Evolutionary conservation across 805 yeast species (phyloP).

Genomic region (Ascoidea rubescens): DNA sequence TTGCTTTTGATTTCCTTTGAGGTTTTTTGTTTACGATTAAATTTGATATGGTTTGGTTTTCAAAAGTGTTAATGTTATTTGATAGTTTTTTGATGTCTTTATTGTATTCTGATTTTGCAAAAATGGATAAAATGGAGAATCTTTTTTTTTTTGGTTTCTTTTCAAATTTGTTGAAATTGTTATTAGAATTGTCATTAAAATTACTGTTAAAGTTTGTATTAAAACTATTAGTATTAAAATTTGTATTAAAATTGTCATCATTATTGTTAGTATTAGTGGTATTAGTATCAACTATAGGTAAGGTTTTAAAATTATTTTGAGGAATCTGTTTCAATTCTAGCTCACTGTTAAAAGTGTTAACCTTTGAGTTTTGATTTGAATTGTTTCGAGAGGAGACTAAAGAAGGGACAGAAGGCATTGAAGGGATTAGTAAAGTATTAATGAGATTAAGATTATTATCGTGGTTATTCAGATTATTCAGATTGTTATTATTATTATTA

Average conservation of each 20-base stretch:
- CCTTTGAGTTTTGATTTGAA: background rate
- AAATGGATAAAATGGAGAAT: background rate
- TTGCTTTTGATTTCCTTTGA: background rate
- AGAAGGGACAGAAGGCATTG: background rate
- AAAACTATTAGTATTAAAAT: background rate
- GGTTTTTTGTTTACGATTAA: background rate
- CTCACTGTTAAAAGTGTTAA: too few relatives aligned
- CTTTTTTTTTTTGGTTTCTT: background rate
- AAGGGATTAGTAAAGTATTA: background rate
- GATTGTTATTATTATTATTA: background rate
- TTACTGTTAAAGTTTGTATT: background rate
- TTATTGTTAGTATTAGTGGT: background rate
- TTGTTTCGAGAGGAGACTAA: conserved; percentile 1
- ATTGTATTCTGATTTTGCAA: background rate
- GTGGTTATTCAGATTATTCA: background rate
- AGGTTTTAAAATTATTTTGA: background rate
- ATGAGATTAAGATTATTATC: background rate
- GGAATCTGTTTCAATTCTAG: background rate
- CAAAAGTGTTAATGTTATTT: too few relatives aligned
- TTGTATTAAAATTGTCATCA: background rate
- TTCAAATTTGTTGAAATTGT: background rate
- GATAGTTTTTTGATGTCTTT: background rate
- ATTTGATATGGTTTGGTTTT: background rate
- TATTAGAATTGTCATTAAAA: background rate
- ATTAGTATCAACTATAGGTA: background rate